Conservation (phyloP, 805 yeast genomes). For the Kregervanrija fluxuum region DNA sequence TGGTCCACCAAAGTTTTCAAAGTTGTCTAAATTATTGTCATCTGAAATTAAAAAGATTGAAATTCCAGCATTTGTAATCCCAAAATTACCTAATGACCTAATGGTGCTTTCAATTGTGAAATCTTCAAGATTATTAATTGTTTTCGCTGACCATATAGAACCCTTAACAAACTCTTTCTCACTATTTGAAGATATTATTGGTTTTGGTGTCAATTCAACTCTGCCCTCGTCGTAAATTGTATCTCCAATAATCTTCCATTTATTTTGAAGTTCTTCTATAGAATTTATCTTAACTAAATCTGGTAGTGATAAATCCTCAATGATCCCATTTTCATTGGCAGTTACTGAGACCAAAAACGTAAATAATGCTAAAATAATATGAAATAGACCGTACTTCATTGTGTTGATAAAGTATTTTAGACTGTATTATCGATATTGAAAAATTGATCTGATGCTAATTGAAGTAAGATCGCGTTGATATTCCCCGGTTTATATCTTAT, state of each 20-base stretch:
- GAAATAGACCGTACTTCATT: too few species aligned
- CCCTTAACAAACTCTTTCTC: slow-evolving; percentile 28
- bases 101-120: slow-evolving; percentile 52
- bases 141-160: slow-evolving; percentile 34
- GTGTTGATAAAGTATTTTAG: too few species aligned
- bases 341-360: neutral
- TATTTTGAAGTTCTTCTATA: slow-evolving; percentile 32
- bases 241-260: slow-evolving; percentile 35
- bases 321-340: neutral
- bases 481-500: too few species aligned
- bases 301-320: slow-evolving; percentile 17
- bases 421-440: too few species aligned
- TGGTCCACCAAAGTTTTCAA: slow-evolving; percentile 48
- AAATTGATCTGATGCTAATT: too few species aligned
- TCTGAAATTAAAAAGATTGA: slow-evolving; percentile 48
- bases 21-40: slow-evolving; percentile 26
- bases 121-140: slow-evolving; percentile 22
- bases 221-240: slow-evolving; percentile 45
- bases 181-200: slow-evolving; percentile 17
- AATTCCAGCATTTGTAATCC: slow-evolving; percentile 48
- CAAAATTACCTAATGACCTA: slow-evolving; percentile 50
- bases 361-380: neutral
- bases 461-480: too few species aligned
- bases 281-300: slow-evolving; percentile 18
- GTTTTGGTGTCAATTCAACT: slow-evolving; percentile 41